Evolutionary conservation across 371 early-diverging fungal genomes (phyloP), one percentile per base, ranked within the genome.

Genomic region (Batrachochytrium dendrobatidis): DNA sequence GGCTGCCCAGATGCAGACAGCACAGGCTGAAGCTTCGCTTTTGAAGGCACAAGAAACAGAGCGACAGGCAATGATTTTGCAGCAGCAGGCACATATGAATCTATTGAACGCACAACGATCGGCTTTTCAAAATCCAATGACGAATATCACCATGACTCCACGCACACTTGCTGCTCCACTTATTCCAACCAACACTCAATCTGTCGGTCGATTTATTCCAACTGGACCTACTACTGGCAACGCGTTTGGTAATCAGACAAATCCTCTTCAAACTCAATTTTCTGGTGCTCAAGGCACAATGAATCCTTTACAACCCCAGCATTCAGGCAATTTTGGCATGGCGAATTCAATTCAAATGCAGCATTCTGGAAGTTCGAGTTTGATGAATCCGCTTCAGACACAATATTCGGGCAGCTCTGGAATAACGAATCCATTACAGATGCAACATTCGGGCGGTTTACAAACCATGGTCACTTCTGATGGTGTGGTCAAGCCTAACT

Each of bases 11-110:
- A 45, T 26, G 28, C 53, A 29, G 17, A 26, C 17, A 45, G 43
- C 54, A 58, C 20, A 15, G 12, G 39, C 39, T 44, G 56, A n/a
- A 33, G n/a, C 46, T 1, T 59, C 62, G 5, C 49, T 59, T 30
- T 43, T 52, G 46, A 49, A 66, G 55, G 63, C 63, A 6, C 67
- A 62, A 34, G 63, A 66, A 32, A 62, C 67, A 12, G 63, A 61
- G 0, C 51, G 56, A 18, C 60, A 58, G 20, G 65, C 65, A 18
- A 43, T 55, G 17, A 44, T 61, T 8, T 20, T 45, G 29, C 59
- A 61, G 22, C 60, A 59, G 55, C n/a, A n/a, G n/a, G n/a, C n/a
- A n/a, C n/a, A n/a, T n/a, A n/a, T n/a, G n/a, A n/a, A n/a, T n/a
- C 59, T 60, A 31, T 18, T 53, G 22, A 28, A 55, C 24, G 34